These are phyloP conservation scores for Aspergillus flavus DNA, from an alignment of 2,329 filamentous ascomycete genomes.

Conservation along the genomic window DNA sequence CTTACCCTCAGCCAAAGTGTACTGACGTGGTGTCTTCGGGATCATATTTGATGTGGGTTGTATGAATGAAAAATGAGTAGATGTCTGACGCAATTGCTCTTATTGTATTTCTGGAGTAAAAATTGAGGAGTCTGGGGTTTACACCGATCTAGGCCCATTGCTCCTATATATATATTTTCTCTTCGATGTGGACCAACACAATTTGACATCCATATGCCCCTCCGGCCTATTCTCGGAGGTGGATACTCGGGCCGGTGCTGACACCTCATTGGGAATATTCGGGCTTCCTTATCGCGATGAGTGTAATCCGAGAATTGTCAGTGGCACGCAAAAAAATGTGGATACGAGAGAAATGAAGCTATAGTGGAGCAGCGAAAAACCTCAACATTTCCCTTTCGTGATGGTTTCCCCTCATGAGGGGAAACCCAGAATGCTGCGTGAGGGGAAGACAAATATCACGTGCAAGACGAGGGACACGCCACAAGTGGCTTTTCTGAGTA, in stretches of 20 bases:
- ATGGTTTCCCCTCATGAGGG: slow-evolving; percentile 13
- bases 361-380: background rate
- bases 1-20: background rate
- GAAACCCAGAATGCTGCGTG: background rate
- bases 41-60: background rate
- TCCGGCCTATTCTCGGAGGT: slow-evolving; percentile 1
- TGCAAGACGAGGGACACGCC: background rate
- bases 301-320: background rate
- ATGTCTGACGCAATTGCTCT: background rate
- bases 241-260: slow-evolving; percentile 1
- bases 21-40: background rate
- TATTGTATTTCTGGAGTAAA: background rate
- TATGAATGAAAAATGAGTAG: background rate
- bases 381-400: background rate
- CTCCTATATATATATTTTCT: background rate
- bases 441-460: background rate
- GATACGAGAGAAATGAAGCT: slow-evolving; percentile 4
- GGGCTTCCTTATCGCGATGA: background rate
- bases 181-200: background rate
- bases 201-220: background rate
- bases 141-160: background rate
- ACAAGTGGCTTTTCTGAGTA: background rate
- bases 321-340: background rate
- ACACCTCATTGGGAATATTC: background rate
- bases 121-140: background rate